These are phyloP conservation scores for Populus euphratica DNA, from an alignment of 345 rosid genomes.

Conservation along the genomic window DNA sequence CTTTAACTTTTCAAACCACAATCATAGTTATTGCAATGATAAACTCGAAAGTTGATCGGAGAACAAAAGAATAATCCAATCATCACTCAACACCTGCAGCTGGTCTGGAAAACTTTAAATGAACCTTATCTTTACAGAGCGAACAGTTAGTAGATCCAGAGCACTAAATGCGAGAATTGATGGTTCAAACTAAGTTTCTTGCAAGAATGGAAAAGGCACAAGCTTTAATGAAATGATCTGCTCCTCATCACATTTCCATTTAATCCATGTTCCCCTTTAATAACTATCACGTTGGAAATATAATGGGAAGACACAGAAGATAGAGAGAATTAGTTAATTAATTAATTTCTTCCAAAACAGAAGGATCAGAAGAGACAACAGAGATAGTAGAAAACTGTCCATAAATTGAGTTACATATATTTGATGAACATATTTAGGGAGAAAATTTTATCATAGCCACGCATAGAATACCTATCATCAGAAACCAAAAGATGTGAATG, in stretches of 20 bases:
- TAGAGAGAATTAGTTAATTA: not conserved
- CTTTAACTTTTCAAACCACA: no score
- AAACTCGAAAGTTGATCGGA: no score
- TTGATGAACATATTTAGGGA: not conserved
- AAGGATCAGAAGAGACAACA: not conserved
- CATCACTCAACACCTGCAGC: not conserved
- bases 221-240: no score
- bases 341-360: not conserved
- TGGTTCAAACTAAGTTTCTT: not conserved
- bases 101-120: not conserved
- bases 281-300: not conserved
- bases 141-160: not conserved
- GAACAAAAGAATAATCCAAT: no score
- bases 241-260: not conserved
- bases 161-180: not conserved
- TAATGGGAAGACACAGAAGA: not conserved
- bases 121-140: not conserved
- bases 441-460: no score
- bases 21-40: no score
- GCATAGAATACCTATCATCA: not conserved
- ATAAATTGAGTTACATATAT: not conserved
- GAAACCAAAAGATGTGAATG: slow-evolving; percentile 2
- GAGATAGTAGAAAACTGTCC: not conserved
- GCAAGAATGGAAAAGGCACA: not conserved
- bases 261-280: not conserved